Base-by-base conservation (phyloP, 2,329 filamentous ascomycete species). In the Ascochyta rabiei region DNA sequence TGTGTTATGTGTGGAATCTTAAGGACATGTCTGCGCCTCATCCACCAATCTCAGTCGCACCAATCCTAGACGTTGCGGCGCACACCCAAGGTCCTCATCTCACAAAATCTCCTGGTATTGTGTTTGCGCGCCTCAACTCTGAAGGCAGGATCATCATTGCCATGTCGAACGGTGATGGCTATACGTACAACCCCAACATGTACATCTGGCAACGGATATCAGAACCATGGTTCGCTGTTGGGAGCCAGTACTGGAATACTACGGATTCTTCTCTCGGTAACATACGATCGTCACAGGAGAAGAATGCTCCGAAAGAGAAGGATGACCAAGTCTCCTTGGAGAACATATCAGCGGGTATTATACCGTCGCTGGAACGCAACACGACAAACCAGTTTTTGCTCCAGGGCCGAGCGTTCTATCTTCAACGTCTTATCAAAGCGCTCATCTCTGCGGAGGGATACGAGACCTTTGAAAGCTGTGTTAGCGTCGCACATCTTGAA, bases 181-280 rank as follows among this genome's bases (percentile, higher is more conserved):
- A 92, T 76, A 88, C 88, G 48, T 99, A 99, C 76, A 90, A 90
- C 1, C 85, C 89, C 0, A 82, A 84, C 16, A 90, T 99, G 88
- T 93, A 87, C 74, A 85, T 87, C 7, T 99, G 95, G 95, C 93
- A 98, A 75, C 87, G 93, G 9, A 81, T 99, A n/a, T 96, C 92
- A 2, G 96, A 99, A 72, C 85, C 91, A 2, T 99, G 95, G 95
- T 99, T 95, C 92, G 93, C 93, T 0, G 92, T 98, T 0, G 93
- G 93, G 16, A 96, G 91, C 64, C 95, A 99, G 72, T 99, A 99
- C 74, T 99, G 95, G 96, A 98, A 99, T 75, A 96, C 92, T 0
- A 96, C 92, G 48, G 95, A 97, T 68, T 92, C 91, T 1, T 92
- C 92, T 0, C 86, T 96, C 48, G 88, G 89, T 42, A 90, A 92